Evolutionary conservation across 768 basidiomycete species (phyloP).

Genomic region (Botryobasidium botryosum): DNA sequence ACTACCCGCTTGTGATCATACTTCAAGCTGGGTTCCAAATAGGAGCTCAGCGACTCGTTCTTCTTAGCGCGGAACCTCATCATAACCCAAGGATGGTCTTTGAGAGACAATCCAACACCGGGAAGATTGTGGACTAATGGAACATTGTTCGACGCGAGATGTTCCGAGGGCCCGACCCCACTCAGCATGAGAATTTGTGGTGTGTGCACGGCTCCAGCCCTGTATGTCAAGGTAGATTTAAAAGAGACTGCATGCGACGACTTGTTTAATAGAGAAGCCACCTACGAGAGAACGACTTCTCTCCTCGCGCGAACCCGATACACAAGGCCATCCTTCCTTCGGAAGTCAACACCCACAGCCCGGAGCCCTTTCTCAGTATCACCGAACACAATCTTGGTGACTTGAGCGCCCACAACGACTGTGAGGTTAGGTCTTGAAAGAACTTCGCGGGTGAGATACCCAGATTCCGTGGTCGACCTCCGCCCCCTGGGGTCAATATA

Average conservation of each 20-base stretch:
- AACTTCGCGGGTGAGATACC: conserved; percentile 13
- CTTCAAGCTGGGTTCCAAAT: background rate
- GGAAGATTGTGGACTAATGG: conserved; percentile 44
- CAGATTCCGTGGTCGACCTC: conserved; percentile 40
- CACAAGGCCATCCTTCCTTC: background rate
- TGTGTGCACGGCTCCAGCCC: conserved; percentile 23
- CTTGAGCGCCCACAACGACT: conserved; percentile 7
- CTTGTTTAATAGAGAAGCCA: conserved; percentile 2
- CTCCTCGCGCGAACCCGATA: conserved; percentile 6
- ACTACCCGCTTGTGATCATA: background rate
- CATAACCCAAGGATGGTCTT: conserved; percentile 34
- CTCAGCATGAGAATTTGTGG: conserved; percentile 24
- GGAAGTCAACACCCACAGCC: conserved; percentile 12
- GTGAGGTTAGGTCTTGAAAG: conserved; percentile 12
- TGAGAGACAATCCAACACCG: conserved; percentile 55
- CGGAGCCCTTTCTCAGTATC: background rate
- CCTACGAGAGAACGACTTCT: conserved; percentile 14
- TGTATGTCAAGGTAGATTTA: conserved; percentile 28
- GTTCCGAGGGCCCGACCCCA: conserved; percentile 51
- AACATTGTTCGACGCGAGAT: conserved; percentile 37
- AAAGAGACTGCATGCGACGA: background rate
- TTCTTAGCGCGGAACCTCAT: background rate
- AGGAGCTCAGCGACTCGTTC: background rate
- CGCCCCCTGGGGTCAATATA: conserved; percentile 36
- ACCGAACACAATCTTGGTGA: conserved; percentile 12